Base-by-base conservation (phyloP, 192 early-diverging fungal genomes). In the Backusella psychrophila region DNA sequence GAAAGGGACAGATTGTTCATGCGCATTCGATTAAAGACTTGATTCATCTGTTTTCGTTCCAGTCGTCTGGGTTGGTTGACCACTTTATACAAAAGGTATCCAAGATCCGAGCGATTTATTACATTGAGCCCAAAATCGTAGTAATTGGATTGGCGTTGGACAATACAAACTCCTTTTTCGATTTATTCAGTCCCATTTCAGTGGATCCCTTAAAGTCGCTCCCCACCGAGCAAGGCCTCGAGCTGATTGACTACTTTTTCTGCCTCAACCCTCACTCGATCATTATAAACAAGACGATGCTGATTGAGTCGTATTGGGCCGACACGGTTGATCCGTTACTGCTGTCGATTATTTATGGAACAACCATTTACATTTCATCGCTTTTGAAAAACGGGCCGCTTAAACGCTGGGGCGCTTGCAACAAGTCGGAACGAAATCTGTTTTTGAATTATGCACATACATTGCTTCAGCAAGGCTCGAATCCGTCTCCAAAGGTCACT, bases 221-320 rank as follows among this genome's bases (percentile, higher is more conserved):
- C 12, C 53, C 39, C 12, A 29, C 71, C 3, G 63, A 77, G 23
- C 66, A 76, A 44, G 80, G 76, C 6, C 29, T 81, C 5, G 53
- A 70, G 21, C 38, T 77, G 3, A 77, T 77, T 26, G 80, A 81
- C 2, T n/a, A 14, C 44, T 77, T 81, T 35, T 81, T 81, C 26
- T 63, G 39, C 9, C 23, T 81, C 1, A 59, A 74, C 21, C 80
- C 80, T 1, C 69, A 59, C 12, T 59, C 76, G 0, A 65, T 77
- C 6, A 35, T 79, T 23, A 36, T 81, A 0, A 81, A 81, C 72
- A 77, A 77, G 38, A 81, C 80, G 0, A 71, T 69, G 23, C 5
- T 81, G 23, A 49, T 81, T 12, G 76, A 81, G 71, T 29, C 70
- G 4, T 81, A 71, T 46, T 81, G 76, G 71, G 66, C 76, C 5